A percentile compares a stretch with the other conserved stretches of the same genome.
Evolutionary conservation across 108 stramenopile species (phyloP).

Genomic region (Cyclotella choctawhatcheeana): DNA sequence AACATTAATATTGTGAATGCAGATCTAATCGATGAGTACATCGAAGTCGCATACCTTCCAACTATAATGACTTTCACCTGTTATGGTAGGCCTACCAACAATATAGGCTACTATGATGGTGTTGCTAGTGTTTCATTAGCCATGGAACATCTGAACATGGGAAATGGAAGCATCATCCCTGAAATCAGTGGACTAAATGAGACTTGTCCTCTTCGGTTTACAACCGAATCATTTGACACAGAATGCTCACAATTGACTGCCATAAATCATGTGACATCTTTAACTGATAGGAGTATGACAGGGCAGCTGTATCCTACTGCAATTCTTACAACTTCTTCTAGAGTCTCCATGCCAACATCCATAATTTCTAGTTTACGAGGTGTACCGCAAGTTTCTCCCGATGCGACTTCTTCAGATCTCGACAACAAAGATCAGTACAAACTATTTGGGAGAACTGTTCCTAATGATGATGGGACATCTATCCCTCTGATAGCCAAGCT

Average conservation of each 20-base stretch:
- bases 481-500: slow-evolving; percentile 2
- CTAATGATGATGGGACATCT: slow-evolving; percentile 18
- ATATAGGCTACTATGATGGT: neutral
- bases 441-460: slow-evolving; percentile 17
- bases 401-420: neutral
- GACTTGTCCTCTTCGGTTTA: slow-evolving; percentile 53
- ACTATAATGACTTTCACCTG: neutral
- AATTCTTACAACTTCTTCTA: neutral
- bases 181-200: slow-evolving; percentile 38
- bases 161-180: slow-evolving; percentile 46
- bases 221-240: slow-evolving; percentile 11
- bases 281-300: neutral
- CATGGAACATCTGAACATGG: slow-evolving; percentile 56
- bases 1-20: neutral
- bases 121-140: slow-evolving; percentile 29
- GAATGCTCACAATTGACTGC: neutral
- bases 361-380: neutral
- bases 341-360: neutral
- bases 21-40: neutral
- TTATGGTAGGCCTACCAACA: neutral
- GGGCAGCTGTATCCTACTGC: neutral
- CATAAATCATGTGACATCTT: neutral
- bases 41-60: neutral
- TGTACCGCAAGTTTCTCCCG: slow-evolving; percentile 11
- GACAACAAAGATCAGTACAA: slow-evolving; percentile 5